Evolutionary conservation across 257 asterid genomes (phyloP).

Genomic region (Solanum acaule): DNA sequence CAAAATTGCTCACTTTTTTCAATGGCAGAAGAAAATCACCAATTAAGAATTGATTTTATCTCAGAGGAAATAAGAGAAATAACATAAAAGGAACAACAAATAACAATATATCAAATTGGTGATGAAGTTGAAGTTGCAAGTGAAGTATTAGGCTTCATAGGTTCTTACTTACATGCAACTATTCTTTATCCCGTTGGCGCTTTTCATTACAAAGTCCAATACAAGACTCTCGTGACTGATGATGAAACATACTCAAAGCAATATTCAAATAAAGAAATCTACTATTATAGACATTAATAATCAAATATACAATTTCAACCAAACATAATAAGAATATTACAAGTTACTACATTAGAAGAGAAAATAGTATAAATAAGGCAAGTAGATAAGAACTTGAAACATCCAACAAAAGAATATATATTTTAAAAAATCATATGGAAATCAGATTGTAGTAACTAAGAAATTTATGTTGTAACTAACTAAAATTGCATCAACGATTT

Average conservation of each 20-base stretch:
- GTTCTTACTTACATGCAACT: neutral
- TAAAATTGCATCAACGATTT: too few species aligned
- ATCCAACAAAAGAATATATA: too few species aligned
- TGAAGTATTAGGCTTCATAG: neutral
- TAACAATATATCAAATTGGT: neutral
- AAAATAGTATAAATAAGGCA: too few species aligned
- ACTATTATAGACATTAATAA: too few species aligned
- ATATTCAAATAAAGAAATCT: too few species aligned
- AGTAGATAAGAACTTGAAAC: too few species aligned
- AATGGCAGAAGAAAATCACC: neutral
- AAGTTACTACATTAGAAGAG: too few species aligned
- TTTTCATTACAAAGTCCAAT: neutral
- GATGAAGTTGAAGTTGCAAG: neutral
- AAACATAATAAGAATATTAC: too few species aligned
- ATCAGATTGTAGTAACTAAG: too few species aligned
- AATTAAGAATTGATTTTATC: neutral
- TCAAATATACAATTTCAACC: too few species aligned
- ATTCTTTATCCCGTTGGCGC: neutral
- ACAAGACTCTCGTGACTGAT: neutral
- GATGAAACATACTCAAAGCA: neutral
- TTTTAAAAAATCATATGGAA: too few species aligned
- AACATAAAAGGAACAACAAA: neutral
- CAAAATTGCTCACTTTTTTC: neutral
- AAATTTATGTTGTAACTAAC: too few species aligned
- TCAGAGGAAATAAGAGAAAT: neutral